Conservation (phyloP, 768 basidiomycete genomes). For the Tricholoma sp. region DNA sequence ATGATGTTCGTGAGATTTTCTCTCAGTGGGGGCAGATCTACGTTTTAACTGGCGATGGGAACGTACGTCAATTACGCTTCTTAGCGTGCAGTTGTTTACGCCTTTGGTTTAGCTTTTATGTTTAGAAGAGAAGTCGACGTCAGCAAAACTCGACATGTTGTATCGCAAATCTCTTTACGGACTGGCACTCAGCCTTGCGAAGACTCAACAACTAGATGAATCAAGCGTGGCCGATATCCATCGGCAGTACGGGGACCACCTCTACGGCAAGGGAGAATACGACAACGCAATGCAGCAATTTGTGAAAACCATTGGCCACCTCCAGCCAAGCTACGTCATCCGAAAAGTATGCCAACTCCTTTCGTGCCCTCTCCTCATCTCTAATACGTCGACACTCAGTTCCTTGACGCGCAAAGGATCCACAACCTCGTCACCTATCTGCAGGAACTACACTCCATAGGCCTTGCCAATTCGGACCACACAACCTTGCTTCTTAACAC, state of each 20-base stretch:
- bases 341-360: slow-evolving; percentile 62
- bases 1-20: slow-evolving; percentile 80
- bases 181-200: slow-evolving; percentile 79
- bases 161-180: slow-evolving; percentile 75
- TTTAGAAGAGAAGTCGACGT: slow-evolving; percentile 74
- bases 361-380: background rate
- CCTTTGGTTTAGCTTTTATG: slow-evolving; percentile 45
- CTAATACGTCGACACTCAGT: slow-evolving; percentile 44
- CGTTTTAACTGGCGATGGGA: slow-evolving; percentile 72
- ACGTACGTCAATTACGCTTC: slow-evolving; percentile 38
- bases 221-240: slow-evolving; percentile 83
- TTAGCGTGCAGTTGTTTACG: background rate
- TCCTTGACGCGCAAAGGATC: slow-evolving; percentile 93
- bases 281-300: slow-evolving; percentile 94
- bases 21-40: slow-evolving; percentile 80
- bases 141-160: slow-evolving; percentile 80
- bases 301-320: slow-evolving; percentile 79
- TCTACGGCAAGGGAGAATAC: slow-evolving; percentile 87
- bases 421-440: slow-evolving; percentile 94
- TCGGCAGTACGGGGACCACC: slow-evolving; percentile 83
- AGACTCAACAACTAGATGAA: slow-evolving; percentile 70
- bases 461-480: slow-evolving; percentile 92
- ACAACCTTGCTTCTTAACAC: slow-evolving; percentile 96
- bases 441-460: slow-evolving; percentile 87
- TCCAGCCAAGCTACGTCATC: slow-evolving; percentile 95